Evolutionary conservation across 768 basidiomycete genomes (phyloP).

Genomic region (Gymnopilus dilepis): DNA sequence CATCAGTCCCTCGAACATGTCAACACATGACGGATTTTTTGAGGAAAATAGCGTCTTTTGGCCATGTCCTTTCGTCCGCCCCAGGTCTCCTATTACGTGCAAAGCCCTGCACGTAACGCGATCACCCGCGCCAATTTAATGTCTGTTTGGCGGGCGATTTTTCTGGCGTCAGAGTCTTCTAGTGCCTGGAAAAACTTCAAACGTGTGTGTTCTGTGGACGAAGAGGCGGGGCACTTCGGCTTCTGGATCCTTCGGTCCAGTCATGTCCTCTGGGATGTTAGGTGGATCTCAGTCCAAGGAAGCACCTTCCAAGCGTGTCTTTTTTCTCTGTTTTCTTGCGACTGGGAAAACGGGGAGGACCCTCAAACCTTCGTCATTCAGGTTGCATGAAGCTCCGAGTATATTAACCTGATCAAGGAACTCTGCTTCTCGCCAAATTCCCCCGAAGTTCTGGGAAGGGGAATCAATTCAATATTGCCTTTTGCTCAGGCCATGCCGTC

Average conservation of each 20-base stretch:
- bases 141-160: background rate
- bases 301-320: background rate
- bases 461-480: background rate
- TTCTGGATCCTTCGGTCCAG: background rate
- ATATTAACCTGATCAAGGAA: background rate
- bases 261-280: background rate
- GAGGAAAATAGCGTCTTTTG: constrained; percentile 15
- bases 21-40: constrained; percentile 21
- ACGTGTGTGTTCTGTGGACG: constrained; percentile 3
- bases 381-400: background rate
- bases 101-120: background rate
- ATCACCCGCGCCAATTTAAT: background rate
- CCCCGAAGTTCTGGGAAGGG: background rate
- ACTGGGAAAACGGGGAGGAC: background rate
- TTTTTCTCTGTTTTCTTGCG: background rate
- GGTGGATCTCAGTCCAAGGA: background rate
- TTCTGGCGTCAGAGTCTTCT: background rate
- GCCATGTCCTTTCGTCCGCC: constrained; percentile 1
- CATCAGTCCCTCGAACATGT: constrained; percentile 15
- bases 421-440: background rate
- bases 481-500: background rate
- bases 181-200: constrained; percentile 5
- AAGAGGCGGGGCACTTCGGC: background rate
- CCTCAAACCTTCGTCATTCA: background rate
- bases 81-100: constrained; percentile 10